phyloP scores from a whole-genome alignment of 2,329 filamentous ascomycete species.

The Ophiocordyceps camponoti-floridani region DNA sequence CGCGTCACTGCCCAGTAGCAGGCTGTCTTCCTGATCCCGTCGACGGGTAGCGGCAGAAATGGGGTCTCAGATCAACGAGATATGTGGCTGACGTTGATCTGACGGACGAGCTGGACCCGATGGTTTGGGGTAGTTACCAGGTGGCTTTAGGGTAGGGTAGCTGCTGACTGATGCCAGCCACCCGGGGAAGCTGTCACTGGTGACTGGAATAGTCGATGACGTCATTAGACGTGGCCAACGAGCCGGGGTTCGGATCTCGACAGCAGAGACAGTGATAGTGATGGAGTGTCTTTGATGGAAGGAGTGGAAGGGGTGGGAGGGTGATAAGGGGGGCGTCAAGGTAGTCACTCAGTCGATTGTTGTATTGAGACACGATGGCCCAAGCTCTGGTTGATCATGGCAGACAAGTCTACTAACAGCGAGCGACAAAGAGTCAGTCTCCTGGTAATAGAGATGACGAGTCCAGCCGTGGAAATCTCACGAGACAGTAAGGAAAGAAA shows the following conservation, averaged over 20 bases:
- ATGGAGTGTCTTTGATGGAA: background rate
- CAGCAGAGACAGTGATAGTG: too few relatives aligned
- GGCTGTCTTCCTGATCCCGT: background rate
- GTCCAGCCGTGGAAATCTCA: background rate
- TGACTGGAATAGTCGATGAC: too few relatives aligned
- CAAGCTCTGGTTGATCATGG: too few relatives aligned
- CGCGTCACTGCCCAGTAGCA: background rate
- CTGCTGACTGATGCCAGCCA: slow-evolving; percentile 6
- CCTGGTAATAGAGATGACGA: background rate
- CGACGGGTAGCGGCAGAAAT: too few relatives aligned
- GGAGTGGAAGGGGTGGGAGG: background rate
- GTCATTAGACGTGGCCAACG: too few relatives aligned
- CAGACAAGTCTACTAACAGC: background rate
- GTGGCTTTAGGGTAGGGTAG: too few relatives aligned
- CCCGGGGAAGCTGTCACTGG: slow-evolving; percentile 1
- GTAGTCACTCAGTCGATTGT: background rate
- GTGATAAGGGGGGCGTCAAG: background rate
- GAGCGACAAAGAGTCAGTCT: background rate
- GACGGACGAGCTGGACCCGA: too few relatives aligned
- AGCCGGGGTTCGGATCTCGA: too few relatives aligned
- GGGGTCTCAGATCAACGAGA: too few relatives aligned
- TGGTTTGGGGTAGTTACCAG: too few relatives aligned
- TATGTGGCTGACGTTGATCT: too few relatives aligned
- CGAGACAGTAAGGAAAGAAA: background rate
- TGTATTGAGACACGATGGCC: too few relatives aligned